These are phyloP conservation scores for Jamesozyma piceae DNA, from an alignment of 805 yeast species.

Conservation along the genomic window DNA sequence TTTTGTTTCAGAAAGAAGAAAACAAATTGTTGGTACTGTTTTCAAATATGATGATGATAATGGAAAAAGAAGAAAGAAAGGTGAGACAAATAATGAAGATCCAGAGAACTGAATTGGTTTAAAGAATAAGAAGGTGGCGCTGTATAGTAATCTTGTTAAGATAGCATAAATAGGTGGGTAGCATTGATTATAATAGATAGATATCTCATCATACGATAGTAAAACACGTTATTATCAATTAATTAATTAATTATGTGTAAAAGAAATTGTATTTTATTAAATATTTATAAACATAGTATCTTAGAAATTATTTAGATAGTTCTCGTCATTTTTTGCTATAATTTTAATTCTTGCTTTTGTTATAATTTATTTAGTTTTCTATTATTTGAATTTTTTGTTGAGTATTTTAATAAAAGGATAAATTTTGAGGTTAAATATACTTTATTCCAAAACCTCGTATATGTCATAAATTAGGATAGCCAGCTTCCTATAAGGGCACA, in stretches of 20 bases:
- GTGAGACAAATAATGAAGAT: conserved; percentile 6
- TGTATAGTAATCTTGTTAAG: neutral
- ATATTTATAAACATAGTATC: neutral
- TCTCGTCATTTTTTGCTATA: too few relatives aligned
- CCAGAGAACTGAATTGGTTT: neutral
- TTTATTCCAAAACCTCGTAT: neutral
- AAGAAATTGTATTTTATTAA: neutral
- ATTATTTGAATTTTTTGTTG: neutral
- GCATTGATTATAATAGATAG: too few relatives aligned
- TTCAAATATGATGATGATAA: conserved; percentile 40
- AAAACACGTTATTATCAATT: too few relatives aligned
- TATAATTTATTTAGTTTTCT: neutral
- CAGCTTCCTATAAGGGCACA: neutral
- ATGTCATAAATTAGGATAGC: neutral
- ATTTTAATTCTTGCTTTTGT: neutral
- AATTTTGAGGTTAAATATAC: neutral
- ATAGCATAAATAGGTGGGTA: neutral
- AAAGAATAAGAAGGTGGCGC: neutral
- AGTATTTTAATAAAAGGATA: neutral
- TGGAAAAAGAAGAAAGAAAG: conserved; percentile 9
- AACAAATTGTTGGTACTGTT: conserved; percentile 79
- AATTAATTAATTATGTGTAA: neutral
- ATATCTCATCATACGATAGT: too few relatives aligned
- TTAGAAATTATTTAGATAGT: neutral
- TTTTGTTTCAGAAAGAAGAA: conserved; percentile 64